Evolutionary conservation across 176 grass and related monocot genomes (phyloP).

Genomic region (Aegilops longissima): DNA sequence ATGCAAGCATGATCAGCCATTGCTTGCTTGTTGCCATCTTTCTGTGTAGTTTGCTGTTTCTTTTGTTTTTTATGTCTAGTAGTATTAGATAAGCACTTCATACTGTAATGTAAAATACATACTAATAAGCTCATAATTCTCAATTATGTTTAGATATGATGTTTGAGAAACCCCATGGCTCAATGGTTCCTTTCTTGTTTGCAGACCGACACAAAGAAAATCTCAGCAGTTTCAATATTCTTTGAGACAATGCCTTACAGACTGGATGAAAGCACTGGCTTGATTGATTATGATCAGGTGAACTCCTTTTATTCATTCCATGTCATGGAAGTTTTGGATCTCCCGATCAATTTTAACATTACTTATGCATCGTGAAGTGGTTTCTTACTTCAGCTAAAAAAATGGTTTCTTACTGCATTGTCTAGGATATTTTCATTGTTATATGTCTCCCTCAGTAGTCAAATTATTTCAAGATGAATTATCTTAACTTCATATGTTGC

Average conservation of each 20-base stretch:
- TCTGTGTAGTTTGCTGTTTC: background rate
- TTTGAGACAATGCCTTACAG: constrained; percentile 99
- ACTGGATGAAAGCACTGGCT: constrained; percentile 95
- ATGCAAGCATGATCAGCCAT: constrained; percentile 6
- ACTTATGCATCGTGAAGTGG: background rate
- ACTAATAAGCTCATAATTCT: background rate
- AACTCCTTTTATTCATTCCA: constrained; percentile 10
- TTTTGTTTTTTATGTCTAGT: background rate
- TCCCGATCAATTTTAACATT: constrained; percentile 1
- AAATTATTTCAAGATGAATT: constrained; percentile 35
- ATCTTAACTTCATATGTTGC: background rate
- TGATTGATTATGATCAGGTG: constrained; percentile 99
- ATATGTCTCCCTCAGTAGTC: constrained; percentile 17
- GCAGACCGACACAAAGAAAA: constrained; percentile 99
- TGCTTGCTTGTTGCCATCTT: constrained; percentile 3
- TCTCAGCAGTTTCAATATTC: constrained; percentile 96
- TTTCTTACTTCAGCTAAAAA: background rate
- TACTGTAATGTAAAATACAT: constrained; percentile 17
- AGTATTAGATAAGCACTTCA: background rate
- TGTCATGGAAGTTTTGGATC: background rate
- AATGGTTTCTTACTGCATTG: background rate
- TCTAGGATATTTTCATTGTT: constrained; percentile 32
- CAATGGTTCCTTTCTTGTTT: constrained; percentile 40
- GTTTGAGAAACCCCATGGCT: constrained; percentile 25
- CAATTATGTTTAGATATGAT: constrained; percentile 5